Evolutionary conservation across 2,329 filamentous ascomycete genomes (phyloP).

Genomic region (Pyrenophora tritici-repentis): DNA sequence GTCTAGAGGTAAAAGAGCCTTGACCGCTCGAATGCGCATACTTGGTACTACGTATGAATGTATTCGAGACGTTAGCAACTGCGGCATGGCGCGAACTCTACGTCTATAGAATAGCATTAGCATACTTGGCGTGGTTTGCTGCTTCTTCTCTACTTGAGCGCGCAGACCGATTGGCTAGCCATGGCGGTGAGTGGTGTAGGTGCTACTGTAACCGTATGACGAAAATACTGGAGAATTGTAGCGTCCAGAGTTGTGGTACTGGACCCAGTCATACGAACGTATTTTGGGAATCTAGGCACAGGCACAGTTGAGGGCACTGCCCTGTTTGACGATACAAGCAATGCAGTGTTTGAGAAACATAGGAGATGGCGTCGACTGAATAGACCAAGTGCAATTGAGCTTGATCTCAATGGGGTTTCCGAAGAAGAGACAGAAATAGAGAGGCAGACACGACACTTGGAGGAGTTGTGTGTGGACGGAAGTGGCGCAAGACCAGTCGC

Average conservation of each 20-base stretch:
- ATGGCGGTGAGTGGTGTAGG: slow-evolving; percentile 17
- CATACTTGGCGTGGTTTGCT: slow-evolving; percentile 11
- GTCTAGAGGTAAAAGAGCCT: background rate
- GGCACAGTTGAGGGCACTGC: background rate
- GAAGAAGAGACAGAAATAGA: background rate
- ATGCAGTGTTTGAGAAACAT: background rate
- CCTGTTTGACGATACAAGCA: background rate
- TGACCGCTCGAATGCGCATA: slow-evolving; percentile 12
- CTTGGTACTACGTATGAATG: slow-evolving; percentile 7
- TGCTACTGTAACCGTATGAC: slow-evolving; percentile 24
- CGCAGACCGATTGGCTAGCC: slow-evolving; percentile 4
- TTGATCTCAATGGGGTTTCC: background rate
- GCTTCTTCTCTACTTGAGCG: background rate
- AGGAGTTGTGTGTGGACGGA: too few relatives aligned
- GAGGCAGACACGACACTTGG: background rate
- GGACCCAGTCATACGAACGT: slow-evolving; percentile 3
- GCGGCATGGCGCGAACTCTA: slow-evolving; percentile 10
- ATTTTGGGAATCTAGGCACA: background rate
- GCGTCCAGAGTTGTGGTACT: slow-evolving; percentile 6
- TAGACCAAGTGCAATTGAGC: background rate
- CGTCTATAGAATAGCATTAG: slow-evolving; percentile 1
- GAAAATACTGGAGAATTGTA: slow-evolving; percentile 3
- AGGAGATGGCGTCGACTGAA: background rate
- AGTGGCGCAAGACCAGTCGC: too few relatives aligned
- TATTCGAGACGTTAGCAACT: slow-evolving; percentile 4